A percentile compares a stretch with the other conserved stretches of the same genome.
These are phyloP conservation scores for Rachicladosporium sp. DNA, from an alignment of 2,329 filamentous ascomycete species.

Conservation along the genomic window DNA sequence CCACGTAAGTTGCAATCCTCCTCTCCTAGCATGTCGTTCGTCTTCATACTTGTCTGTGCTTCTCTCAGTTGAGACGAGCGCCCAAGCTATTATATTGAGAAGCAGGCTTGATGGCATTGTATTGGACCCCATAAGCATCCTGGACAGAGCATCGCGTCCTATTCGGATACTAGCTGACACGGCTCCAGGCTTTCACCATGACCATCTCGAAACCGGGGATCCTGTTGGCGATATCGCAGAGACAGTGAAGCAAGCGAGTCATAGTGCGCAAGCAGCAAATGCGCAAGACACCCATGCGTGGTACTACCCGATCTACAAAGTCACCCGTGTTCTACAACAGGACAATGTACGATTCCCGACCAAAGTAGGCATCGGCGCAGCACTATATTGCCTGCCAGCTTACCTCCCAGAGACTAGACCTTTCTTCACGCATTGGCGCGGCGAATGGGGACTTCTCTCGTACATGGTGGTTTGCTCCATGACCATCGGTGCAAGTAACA, in stretches of 20 bases:
- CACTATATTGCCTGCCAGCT: slow-evolving; percentile 77
- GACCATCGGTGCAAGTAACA: slow-evolving; percentile 94
- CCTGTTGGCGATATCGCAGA: slow-evolving; percentile 13
- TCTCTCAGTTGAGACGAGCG: too few relatives aligned
- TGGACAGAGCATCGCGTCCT: too few relatives aligned
- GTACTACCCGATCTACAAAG: slow-evolving; percentile 41
- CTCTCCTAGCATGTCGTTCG: too few relatives aligned
- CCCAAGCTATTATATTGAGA: too few relatives aligned
- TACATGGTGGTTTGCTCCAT: slow-evolving; percentile 98
- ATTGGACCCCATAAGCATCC: too few relatives aligned
- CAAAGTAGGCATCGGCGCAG: slow-evolving; percentile 84
- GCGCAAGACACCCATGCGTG: slow-evolving; percentile 1
- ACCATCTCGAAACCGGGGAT: neutral
- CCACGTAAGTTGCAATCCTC: too few relatives aligned
- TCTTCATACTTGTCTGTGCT: too few relatives aligned
- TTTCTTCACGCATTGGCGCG: slow-evolving; percentile 75
- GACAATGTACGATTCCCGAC: slow-evolving; percentile 69
- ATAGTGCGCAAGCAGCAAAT: too few relatives aligned
- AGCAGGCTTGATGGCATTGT: too few relatives aligned
- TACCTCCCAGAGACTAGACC: slow-evolving; percentile 70
- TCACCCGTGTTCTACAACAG: slow-evolving; percentile 44
- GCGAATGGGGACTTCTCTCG: slow-evolving; percentile 90
- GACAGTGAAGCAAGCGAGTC: slow-evolving; percentile 15
- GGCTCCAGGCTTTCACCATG: too few relatives aligned
- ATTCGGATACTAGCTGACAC: too few relatives aligned